phyloP scores from a whole-genome alignment of 768 basidiomycete genomes.

The Myochromella boudieri region DNA sequence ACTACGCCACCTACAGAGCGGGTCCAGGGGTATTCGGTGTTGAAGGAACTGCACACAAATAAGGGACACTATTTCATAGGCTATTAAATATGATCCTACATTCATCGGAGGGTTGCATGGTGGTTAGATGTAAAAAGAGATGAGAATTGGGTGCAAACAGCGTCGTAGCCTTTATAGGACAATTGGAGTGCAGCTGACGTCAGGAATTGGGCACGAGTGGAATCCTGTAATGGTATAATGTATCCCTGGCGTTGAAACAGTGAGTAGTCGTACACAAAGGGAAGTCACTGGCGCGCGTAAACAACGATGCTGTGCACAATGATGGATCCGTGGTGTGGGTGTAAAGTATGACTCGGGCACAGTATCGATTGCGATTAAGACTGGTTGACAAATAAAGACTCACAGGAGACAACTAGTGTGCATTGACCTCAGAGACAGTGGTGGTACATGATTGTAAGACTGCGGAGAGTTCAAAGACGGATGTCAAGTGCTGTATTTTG shows the following conservation, averaged over 20 bases:
- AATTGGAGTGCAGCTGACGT: neutral
- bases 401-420: neutral
- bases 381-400: neutral
- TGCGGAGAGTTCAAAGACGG: too few relatives aligned
- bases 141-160: neutral
- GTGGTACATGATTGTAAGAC: neutral
- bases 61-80: neutral
- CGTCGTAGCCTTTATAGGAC: neutral
- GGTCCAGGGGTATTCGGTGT: constrained; percentile 13
- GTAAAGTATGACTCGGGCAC: neutral
- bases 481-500: too few relatives aligned
- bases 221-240: neutral
- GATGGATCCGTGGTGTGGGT: too few relatives aligned
- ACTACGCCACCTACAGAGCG: constrained; percentile 7
- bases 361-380: neutral
- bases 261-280: neutral
- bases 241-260: neutral
- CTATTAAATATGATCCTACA: constrained; percentile 4
- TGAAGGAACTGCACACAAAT: constrained; percentile 9
- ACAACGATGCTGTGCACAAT: neutral
- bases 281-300: too few relatives aligned
- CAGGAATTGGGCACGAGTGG: neutral
- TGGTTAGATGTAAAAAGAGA: neutral
- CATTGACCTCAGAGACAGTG: neutral
- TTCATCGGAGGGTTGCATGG: constrained; percentile 13